Percentiles rank a stretch among this genome's conserved stretches.
These are phyloP conservation scores for Penicillium sclerotiorum DNA, from an alignment of 2,329 filamentous ascomycete species.

Conservation along the genomic window DNA sequence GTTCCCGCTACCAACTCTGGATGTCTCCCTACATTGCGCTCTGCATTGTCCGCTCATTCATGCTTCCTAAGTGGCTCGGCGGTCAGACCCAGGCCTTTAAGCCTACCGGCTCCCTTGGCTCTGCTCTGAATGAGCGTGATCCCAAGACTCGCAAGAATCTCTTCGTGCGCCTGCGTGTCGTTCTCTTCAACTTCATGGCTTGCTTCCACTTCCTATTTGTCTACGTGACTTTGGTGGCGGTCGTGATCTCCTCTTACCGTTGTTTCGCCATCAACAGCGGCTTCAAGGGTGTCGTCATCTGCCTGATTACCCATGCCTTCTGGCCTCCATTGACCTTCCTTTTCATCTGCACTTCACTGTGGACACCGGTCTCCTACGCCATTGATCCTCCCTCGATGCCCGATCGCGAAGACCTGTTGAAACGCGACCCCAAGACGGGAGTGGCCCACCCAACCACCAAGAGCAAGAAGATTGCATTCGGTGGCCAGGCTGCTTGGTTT, in stretches of 20 bases:
- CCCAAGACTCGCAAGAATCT: slow-evolving; percentile 43
- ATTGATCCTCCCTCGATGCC: slow-evolving; percentile 62
- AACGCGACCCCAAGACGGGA: slow-evolving; percentile 55
- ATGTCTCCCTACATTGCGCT: slow-evolving; percentile 65
- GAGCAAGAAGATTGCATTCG: slow-evolving; percentile 60
- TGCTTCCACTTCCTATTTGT: slow-evolving; percentile 60
- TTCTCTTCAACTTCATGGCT: slow-evolving; percentile 60
- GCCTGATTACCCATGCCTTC: slow-evolving; percentile 62
- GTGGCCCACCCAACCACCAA: slow-evolving; percentile 50
- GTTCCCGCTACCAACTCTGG: slow-evolving; percentile 61
- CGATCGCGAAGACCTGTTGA: slow-evolving; percentile 59
- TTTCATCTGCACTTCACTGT: slow-evolving; percentile 57
- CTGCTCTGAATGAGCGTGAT: slow-evolving; percentile 62
- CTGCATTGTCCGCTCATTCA: slow-evolving; percentile 60
- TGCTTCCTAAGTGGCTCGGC: slow-evolving; percentile 63
- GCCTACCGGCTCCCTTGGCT: slow-evolving; percentile 61
- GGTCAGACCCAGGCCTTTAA: slow-evolving; percentile 62
- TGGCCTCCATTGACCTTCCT: slow-evolving; percentile 65
- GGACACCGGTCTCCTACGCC: slow-evolving; percentile 63
- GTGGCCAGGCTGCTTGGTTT: slow-evolving; percentile 58
- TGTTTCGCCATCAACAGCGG: slow-evolving; percentile 48
- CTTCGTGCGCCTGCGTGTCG: slow-evolving; percentile 56
- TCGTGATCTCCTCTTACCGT: slow-evolving; percentile 55
- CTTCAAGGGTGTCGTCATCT: slow-evolving; percentile 49
- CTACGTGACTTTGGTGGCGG: slow-evolving; percentile 55